Conservation (phyloP, 2,329 filamentous ascomycete species). For the Metarhizium brunneum region DNA sequence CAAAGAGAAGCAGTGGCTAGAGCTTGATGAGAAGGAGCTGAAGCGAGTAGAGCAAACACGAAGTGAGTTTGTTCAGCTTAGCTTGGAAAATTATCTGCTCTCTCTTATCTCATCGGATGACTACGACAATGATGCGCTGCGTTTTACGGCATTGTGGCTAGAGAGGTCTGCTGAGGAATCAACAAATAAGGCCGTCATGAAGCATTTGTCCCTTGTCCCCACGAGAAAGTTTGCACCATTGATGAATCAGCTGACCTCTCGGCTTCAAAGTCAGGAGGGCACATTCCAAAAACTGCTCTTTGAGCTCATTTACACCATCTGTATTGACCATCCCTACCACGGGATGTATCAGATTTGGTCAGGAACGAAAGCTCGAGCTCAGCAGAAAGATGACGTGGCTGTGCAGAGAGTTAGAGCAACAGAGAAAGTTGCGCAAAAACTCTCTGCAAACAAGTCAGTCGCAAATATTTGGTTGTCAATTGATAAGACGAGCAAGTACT, state of each 20-base stretch:
- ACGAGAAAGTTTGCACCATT: conserved; percentile 86
- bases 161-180: conserved; percentile 68
- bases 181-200: conserved; percentile 68
- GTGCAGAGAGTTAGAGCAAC: conserved; percentile 67
- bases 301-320: conserved; percentile 68
- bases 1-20: conserved; percentile 79
- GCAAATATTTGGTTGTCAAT: conserved; percentile 59
- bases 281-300: conserved; percentile 72
- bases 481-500: conserved; percentile 61
- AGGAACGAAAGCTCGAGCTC: conserved; percentile 58
- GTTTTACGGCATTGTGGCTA: conserved; percentile 91
- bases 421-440: conserved; percentile 51
- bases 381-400: conserved; percentile 65
- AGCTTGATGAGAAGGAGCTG: conserved; percentile 83
- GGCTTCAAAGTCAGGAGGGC: conserved; percentile 61
- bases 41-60: conserved; percentile 67
- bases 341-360: conserved; percentile 97
- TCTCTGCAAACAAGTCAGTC: conserved; percentile 44
- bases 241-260: conserved; percentile 96
- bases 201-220: conserved; percentile 63
- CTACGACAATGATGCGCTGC: conserved; percentile 80
- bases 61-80: conserved; percentile 75
- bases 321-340: conserved; percentile 88
- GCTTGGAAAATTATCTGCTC: conserved; percentile 86
- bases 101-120: conserved; percentile 78